phyloP scores from a whole-genome alignment of 768 basidiomycete genomes.

The Tephrocybe sp. region DNA sequence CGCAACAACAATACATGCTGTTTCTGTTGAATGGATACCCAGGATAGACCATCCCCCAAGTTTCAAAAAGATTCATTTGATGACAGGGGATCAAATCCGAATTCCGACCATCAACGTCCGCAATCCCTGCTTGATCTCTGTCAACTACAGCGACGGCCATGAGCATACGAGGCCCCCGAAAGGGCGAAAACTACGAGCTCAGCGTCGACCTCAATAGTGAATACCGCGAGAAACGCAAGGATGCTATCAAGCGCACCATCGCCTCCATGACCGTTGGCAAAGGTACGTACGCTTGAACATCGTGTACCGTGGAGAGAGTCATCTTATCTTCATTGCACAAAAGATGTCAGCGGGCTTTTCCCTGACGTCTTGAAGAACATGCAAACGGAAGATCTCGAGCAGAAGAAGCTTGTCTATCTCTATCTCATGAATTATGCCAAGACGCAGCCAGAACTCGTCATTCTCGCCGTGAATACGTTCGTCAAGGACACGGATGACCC shows the following conservation, averaged over 20 bases:
- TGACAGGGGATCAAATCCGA: constrained; percentile 11
- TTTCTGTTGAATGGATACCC: no score
- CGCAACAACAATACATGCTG: no score
- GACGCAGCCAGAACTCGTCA: constrained; percentile 97
- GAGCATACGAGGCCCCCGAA: constrained; percentile 59
- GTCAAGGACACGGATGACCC: constrained; percentile 97
- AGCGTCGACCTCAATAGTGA: constrained; percentile 96
- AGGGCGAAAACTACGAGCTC: constrained; percentile 97
- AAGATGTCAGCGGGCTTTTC: constrained; percentile 91
- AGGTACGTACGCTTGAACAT: constrained; percentile 45
- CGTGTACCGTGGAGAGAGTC: not conserved
- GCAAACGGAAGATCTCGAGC: constrained; percentile 99
- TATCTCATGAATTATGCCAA: constrained; percentile 99
- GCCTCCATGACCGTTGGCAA: constrained; percentile 99
- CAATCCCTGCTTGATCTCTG: not conserved
- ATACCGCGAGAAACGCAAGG: constrained; percentile 92
- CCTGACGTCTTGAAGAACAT: constrained; percentile 99
- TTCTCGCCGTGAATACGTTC: constrained; percentile 98
- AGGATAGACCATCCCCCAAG: no score
- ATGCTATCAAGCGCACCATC: constrained; percentile 97
- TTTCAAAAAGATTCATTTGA: no score
- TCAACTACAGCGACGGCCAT: constrained; percentile 24
- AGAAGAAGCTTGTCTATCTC: constrained; percentile 99
- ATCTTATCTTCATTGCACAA: constrained; percentile 8
- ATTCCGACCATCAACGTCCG: constrained; percentile 10